Evolutionary conservation across 352 stramenopile genomes (phyloP).

Genomic region (Nothophytophthora sp.): DNA sequence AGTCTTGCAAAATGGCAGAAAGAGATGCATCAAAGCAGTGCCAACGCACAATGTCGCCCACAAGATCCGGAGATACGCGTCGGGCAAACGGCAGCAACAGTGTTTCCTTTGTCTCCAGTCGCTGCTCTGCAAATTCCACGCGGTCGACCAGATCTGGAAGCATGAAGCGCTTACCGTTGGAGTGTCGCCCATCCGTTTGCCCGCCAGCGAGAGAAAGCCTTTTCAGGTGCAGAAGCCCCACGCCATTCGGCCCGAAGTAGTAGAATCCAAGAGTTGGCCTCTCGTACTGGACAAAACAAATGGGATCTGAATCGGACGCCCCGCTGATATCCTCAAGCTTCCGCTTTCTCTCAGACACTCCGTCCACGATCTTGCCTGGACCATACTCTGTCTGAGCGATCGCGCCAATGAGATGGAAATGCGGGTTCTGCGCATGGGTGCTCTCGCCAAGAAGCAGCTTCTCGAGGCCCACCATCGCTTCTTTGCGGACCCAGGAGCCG

Average conservation of each 20-base stretch:
- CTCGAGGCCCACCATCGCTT: conserved; percentile 92
- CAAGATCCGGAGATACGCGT: conserved; percentile 41
- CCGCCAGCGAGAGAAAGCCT: conserved; percentile 19
- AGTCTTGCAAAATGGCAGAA: not conserved
- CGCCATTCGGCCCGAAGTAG: conserved; percentile 66
- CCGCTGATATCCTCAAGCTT: conserved; percentile 22
- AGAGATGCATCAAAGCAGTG: not conserved
- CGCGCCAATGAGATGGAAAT: conserved; percentile 35
- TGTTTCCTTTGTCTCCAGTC: not conserved
- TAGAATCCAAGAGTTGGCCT: conserved; percentile 65
- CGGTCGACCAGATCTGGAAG: conserved; percentile 29
- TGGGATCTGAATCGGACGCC: conserved; percentile 11
- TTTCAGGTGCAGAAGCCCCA: conserved; percentile 48
- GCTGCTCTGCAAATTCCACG: conserved; percentile 6
- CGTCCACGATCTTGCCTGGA: conserved; percentile 38
- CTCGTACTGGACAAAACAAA: conserved; percentile 69
- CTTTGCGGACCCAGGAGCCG: conserved; percentile 97
- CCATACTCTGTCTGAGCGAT: conserved; percentile 42
- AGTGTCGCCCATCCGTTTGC: not conserved
- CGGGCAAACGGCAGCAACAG: conserved; percentile 30
- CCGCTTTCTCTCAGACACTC: conserved; percentile 31
- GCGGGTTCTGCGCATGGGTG: conserved; percentile 28
- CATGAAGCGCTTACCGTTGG: conserved; percentile 8
- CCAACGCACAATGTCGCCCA: conserved; percentile 37
- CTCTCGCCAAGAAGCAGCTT: conserved; percentile 60